Percentiles rank a stretch among this genome's conserved stretches.
Evolutionary conservation across 2,329 filamentous ascomycete genomes (phyloP).

Genomic region (Fusarium irregulare): DNA sequence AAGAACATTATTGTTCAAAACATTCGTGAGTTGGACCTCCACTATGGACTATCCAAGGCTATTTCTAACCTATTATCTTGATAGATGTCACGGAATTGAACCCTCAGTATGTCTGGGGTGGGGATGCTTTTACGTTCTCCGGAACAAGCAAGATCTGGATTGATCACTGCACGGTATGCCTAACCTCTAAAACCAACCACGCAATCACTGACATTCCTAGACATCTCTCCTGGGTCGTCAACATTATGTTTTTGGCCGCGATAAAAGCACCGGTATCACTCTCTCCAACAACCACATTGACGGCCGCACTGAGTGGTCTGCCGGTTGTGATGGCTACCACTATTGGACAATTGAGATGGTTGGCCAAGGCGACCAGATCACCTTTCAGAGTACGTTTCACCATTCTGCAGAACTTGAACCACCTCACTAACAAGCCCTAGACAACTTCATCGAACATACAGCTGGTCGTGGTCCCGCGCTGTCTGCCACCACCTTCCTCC

Average conservation of each 20-base stretch:
- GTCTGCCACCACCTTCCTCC: slow-evolving; percentile 45
- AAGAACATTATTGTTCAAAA: slow-evolving; percentile 46
- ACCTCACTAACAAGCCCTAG: not conserved
- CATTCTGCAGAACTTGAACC: not conserved
- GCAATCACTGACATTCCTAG: not conserved
- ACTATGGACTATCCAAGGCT: fast-evolving
- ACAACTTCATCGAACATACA: slow-evolving; percentile 27
- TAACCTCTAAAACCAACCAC: fast-evolving
- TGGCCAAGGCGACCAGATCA: slow-evolving; percentile 23
- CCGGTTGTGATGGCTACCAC: slow-evolving; percentile 58
- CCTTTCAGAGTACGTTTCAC: slow-evolving; percentile 4
- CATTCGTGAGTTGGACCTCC: not conserved
- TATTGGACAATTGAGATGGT: slow-evolving; percentile 54
- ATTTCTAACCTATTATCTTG: fast-evolving
- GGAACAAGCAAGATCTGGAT: slow-evolving; percentile 34
- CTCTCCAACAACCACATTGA: slow-evolving; percentile 61
- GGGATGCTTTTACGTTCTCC: slow-evolving; percentile 30
- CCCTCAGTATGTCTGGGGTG: slow-evolving; percentile 38
- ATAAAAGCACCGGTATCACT: slow-evolving; percentile 52
- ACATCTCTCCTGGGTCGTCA: slow-evolving; percentile 32
- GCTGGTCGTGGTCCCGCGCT: slow-evolving; percentile 47
- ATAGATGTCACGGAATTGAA: slow-evolving; percentile 30
- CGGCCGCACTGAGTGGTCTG: slow-evolving; percentile 55
- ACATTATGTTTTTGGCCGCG: slow-evolving; percentile 28
- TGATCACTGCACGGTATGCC: slow-evolving; percentile 29